phyloP scores from a whole-genome alignment of 2,329 filamentous ascomycete genomes.

The Calonectria pseudoreteaudii region DNA sequence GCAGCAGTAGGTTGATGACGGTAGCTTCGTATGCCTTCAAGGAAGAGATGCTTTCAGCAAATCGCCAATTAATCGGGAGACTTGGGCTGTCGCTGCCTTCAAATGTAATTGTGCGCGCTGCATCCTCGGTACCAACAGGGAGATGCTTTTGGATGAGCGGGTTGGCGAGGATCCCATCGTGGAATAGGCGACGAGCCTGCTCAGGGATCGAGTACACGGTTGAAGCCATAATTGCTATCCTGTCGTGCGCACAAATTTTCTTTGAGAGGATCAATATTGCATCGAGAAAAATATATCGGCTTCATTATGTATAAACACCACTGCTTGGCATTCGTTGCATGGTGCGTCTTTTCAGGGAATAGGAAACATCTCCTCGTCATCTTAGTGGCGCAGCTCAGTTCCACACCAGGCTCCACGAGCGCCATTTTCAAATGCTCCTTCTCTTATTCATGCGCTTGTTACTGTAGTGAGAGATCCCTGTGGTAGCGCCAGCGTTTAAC shows the following conservation, averaged over 20 bases:
- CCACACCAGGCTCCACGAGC: not conserved
- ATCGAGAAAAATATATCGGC: no score
- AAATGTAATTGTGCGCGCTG: constrained; percentile 42
- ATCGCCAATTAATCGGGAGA: constrained; percentile 67
- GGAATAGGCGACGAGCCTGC: not conserved
- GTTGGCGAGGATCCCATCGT: not conserved
- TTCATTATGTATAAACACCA: not conserved
- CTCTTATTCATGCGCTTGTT: not conserved
- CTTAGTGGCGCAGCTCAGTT: not conserved
- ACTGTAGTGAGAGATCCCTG: not conserved
- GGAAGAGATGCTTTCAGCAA: constrained; percentile 64
- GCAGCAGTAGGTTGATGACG: constrained; percentile 57
- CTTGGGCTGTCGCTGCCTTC: constrained; percentile 56
- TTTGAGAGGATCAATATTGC: not conserved
- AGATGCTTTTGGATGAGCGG: not conserved
- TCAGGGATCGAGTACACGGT: not conserved
- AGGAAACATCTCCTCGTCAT: not conserved
- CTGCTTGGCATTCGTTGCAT: no score
- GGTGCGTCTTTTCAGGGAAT: not conserved
- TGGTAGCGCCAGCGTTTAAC: not conserved
- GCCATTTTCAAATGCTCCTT: not conserved
- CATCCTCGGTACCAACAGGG: not conserved
- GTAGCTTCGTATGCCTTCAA: constrained; percentile 62
- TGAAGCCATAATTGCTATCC: not conserved
- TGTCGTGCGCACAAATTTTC: not conserved